phyloP scores from a whole-genome alignment of 1,139 yeast genomes.

The Wickerhamiella infanticola region DNA sequence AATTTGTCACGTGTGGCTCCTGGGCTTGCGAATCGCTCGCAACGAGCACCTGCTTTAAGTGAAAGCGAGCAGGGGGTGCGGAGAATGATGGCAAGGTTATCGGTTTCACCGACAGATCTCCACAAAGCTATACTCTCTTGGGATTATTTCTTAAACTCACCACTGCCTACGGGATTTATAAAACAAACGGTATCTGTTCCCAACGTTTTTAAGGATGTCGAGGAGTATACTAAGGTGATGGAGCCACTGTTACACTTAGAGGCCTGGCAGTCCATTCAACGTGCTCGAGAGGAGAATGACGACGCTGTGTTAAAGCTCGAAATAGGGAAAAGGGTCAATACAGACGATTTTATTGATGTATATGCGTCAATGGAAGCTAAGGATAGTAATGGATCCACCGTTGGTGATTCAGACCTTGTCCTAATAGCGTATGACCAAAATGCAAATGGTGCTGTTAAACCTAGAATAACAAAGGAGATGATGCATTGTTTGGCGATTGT shows the following conservation, averaged over 20 bases:
- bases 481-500: conserved; percentile 11
- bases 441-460: not conserved
- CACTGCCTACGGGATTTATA: conserved; percentile 37
- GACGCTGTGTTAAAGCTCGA: conserved; percentile 51
- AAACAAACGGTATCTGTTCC: conserved; percentile 28
- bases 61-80: conserved; percentile 52
- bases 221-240: conserved; percentile 50
- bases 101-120: conserved; percentile 63
- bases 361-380: conserved; percentile 55
- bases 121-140: conserved; percentile 58
- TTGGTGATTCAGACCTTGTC: conserved; percentile 65
- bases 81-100: conserved; percentile 62
- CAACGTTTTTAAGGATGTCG: conserved; percentile 37
- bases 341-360: conserved; percentile 79
- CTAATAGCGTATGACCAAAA: conserved; percentile 36
- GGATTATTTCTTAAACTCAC: conserved; percentile 48
- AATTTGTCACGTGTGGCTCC: conserved; percentile 1
- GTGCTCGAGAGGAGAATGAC: conserved; percentile 34
- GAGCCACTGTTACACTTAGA: conserved; percentile 76
- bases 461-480: not conserved
- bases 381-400: conserved; percentile 35
- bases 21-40: not conserved
- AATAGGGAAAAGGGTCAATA: conserved; percentile 66
- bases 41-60: conserved; percentile 2
- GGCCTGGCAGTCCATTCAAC: conserved; percentile 83